Base-by-base conservation (phyloP, 768 basidiomycete species). In the Lentinula sp. region DNA sequence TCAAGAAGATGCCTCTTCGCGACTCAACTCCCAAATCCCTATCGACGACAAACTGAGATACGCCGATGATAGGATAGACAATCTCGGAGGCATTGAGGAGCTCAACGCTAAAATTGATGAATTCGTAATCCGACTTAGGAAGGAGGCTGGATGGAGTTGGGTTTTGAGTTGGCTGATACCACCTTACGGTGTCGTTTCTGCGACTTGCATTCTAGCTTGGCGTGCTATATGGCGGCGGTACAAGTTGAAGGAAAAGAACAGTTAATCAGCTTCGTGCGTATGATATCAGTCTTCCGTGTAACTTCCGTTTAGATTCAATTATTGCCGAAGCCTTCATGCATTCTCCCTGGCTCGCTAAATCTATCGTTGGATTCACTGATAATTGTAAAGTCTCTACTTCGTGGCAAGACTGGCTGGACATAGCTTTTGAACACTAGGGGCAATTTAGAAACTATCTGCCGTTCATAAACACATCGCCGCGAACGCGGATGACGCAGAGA, bases 51-150 rank as follows among this genome's bases (percentile, higher is more conserved):
- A 98, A 70, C 76, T 94, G 4, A 67, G 75, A n/a, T 95, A 91
- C 63, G 95, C 94, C 3, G 93, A 95, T 69, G 69, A 84, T 56
- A 85, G 97, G 53, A 70, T 98, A 35, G 95, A 98, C 74, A 98
- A 98, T 70, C 92, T 91, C 5, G 93, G 93, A 1, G 78, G 87
- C 0, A 74, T 76, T 7, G 71, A 79, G 39, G 93, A 95, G 61
- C 77, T 98, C 9, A 78, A 87, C 39, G 66, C 65, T 65, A 70
- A 83, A 70, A 75, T 90, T 67, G 81, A 73, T 73, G 59, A 62
- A 62, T 71, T 89, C 70, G 63, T 86, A 7, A 67, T 68, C 48
- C 70, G 68, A 55, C 62, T 84, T 8, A 75, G 80, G 55, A 75
- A 73, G 42, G 74, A 79, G 16, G 78, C 74, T 0, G 84, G 87